phyloP scores from a whole-genome alignment of 495 filamentous ascomycete genomes.

The Bathelium albidoporum region DNA sequence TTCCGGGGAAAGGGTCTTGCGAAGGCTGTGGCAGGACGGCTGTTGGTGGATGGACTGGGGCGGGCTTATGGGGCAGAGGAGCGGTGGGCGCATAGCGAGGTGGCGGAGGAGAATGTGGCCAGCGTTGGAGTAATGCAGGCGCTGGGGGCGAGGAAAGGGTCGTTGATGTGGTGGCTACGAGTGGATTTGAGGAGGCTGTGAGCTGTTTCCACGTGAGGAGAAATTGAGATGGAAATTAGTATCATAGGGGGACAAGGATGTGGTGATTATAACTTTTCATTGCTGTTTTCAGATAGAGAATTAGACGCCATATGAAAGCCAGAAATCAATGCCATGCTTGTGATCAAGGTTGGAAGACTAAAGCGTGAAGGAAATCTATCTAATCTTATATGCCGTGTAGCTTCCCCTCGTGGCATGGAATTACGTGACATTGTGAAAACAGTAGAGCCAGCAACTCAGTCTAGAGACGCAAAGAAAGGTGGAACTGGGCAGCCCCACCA shows the following conservation, averaged over 20 bases:
- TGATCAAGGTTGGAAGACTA: neutral
- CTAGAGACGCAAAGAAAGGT: neutral
- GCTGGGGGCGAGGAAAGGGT: conserved; percentile 24
- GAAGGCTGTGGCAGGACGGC: conserved; percentile 23
- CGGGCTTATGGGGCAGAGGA: conserved; percentile 9
- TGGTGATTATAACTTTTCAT: neutral
- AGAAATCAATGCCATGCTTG: neutral
- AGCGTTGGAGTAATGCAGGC: conserved; percentile 27
- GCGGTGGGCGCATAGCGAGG: conserved; percentile 29
- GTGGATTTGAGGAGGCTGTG: conserved; percentile 17
- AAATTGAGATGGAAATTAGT: too few relatives aligned
- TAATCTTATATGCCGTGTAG: conserved; percentile 3
- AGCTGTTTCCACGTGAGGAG: too few relatives aligned
- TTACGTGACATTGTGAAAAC: neutral
- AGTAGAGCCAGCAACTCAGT: neutral
- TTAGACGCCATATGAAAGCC: neutral
- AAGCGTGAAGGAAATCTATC: neutral
- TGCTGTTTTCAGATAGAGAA: neutral
- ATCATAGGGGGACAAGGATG: too few relatives aligned
- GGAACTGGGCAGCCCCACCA: neutral
- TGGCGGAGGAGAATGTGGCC: conserved; percentile 25
- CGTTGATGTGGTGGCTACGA: conserved; percentile 29
- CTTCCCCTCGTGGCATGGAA: neutral
- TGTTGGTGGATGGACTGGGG: conserved; percentile 23
- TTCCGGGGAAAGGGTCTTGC: conserved; percentile 29